Conservation (phyloP, 768 basidiomycete species). For the Megacollybia marginata region DNA sequence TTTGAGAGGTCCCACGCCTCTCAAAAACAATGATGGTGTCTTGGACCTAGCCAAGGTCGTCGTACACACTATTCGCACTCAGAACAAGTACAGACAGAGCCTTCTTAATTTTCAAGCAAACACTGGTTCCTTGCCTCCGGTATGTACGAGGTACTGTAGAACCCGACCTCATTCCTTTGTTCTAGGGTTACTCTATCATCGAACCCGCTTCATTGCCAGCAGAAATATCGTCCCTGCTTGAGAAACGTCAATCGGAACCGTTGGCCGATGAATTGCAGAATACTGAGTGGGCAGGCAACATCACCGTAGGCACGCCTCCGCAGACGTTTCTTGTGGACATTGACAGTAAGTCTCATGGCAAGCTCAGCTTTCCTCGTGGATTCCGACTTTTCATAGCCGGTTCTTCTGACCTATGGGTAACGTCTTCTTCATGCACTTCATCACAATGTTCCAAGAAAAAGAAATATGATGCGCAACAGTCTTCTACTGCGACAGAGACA, state of each 20-base stretch:
- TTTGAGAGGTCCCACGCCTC: constrained; percentile 4
- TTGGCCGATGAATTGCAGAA: constrained; percentile 27
- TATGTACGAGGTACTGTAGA: background rate
- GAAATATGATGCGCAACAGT: constrained; percentile 19
- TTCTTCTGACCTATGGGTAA: constrained; percentile 29
- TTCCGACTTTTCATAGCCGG: constrained; percentile 8
- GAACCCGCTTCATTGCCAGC: constrained; percentile 14
- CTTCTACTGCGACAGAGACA: constrained; percentile 22
- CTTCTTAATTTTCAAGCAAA: constrained; percentile 14
- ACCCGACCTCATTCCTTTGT: background rate
- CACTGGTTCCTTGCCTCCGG: constrained; percentile 4
- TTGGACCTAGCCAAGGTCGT: constrained; percentile 13
- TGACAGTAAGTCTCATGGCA: constrained; percentile 22
- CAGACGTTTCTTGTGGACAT: constrained; percentile 33
- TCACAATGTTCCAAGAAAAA: constrained; percentile 23
- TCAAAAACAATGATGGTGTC: constrained; percentile 12
- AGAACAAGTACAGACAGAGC: constrained; percentile 19
- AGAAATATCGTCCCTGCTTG: constrained; percentile 1
- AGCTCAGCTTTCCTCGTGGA: background rate
- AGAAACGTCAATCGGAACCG: constrained; percentile 25
- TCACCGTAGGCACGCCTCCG: constrained; percentile 31
- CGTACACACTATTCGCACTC: constrained; percentile 6
- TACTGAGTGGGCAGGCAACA: constrained; percentile 31
- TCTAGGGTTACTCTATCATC: constrained; percentile 25
- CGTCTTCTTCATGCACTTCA: constrained; percentile 20